Base-by-base conservation (phyloP, 2,329 filamentous ascomycete genomes). In the Setomelanomma holmii region DNA sequence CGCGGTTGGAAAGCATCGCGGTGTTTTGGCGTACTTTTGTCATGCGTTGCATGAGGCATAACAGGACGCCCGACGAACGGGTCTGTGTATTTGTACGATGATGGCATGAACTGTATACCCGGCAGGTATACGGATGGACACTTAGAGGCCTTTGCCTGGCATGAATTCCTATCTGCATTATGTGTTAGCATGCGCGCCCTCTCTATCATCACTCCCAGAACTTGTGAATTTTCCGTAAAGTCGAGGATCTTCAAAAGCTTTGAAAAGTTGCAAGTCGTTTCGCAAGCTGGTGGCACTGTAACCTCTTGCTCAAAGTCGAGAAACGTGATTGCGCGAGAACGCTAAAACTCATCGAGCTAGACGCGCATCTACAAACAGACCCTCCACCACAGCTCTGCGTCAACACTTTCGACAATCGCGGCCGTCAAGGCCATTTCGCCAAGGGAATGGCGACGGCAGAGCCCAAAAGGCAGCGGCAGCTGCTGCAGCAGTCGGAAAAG, bases 401-500 rank as follows among this genome's bases (percentile, higher is more conserved):
- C 45, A 24, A 41, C 17, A 44, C 40, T 38, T 30, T 30, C 34
- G 34, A 36, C 2, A n/a, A 36, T 4, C 4, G 48, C 56, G 53
- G 55, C 51, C 54, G 43, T 44, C 40, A 30, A 45, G 43, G 41
- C 51, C 49, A 10, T n/a, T 24, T 14, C 12, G 23, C 30, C 42
- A 11, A 36, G 38, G 40, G 5, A 8, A 62, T 63, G 54, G 46
- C 51, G 30, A 46, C 39, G 11, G 34, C 20, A 42, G 45, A 53
- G 14, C 10, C 44, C 11, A n/a, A 27, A 7, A 39, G 52, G 40
- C 39, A 14, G 38, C 59, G 40, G 17, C 57, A 62, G 51, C 58
- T 76, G 42, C 63, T 75, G 27, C 71, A 73, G 55, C 73, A 78
- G 52, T 69, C 75, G 6, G 75, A 78, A 40, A 77, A 77, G 43